Conservation (phyloP, 2,329 filamentous ascomycete species). For the Fusarium drepaniforme region DNA sequence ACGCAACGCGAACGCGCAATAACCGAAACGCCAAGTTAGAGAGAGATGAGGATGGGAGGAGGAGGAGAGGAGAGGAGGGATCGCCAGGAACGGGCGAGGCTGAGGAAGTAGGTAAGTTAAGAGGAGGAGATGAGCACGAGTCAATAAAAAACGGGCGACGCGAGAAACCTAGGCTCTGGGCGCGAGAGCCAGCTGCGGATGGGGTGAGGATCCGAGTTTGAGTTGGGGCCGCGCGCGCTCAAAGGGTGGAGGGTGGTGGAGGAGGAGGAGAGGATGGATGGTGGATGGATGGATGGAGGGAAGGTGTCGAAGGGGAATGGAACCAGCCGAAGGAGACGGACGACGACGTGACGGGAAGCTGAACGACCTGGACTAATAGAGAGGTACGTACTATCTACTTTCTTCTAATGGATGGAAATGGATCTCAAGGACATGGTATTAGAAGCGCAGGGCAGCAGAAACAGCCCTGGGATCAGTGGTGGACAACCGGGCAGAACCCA, state of each 20-base stretch:
- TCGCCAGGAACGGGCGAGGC: constrained; percentile 35
- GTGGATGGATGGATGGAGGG: neutral
- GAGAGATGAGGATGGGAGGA: constrained; percentile 20
- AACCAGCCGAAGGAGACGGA: constrained; percentile 5
- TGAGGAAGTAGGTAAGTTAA: constrained; percentile 31
- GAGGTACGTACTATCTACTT: constrained; percentile 1
- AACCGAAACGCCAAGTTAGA: constrained; percentile 21
- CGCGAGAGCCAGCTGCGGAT: constrained; percentile 34
- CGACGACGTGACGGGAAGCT: neutral
- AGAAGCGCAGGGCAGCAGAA: constrained; percentile 31
- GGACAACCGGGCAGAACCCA: constrained; percentile 8
- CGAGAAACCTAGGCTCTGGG: constrained; percentile 28
- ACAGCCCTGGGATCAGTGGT: constrained; percentile 20
- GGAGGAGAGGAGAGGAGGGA: constrained; percentile 18
- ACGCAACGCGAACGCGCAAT: constrained; percentile 19
- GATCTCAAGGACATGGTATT: neutral
- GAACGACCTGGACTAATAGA: neutral
- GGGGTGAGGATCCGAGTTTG: constrained; percentile 41
- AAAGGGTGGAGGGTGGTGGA: constrained; percentile 23
- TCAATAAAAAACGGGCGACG: constrained; percentile 1
- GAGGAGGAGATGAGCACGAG: constrained; percentile 25
- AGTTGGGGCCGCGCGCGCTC: constrained; percentile 42
- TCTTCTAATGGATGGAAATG: no score
- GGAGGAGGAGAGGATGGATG: neutral
- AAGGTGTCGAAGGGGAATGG: constrained; percentile 20